Conservation (phyloP, 257 asterid genomes). For the Fraxinus excelsior region DNA sequence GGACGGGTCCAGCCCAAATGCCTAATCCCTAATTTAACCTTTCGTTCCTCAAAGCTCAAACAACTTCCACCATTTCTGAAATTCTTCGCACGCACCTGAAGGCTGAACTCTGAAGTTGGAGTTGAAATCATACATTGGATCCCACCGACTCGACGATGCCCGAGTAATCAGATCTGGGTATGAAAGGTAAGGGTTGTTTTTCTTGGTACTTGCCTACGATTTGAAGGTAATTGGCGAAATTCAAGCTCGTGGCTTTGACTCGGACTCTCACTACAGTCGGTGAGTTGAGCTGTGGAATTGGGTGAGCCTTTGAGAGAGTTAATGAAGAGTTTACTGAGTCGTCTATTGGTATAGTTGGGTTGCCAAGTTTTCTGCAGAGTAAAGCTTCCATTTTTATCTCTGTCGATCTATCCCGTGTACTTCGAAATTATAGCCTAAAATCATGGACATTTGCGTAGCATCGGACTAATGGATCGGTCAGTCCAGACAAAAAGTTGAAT, state of each 20-base stretch:
- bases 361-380: slow-evolving; percentile 72
- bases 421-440: no score
- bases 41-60: no score
- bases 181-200: slow-evolving; percentile 76
- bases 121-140: no score
- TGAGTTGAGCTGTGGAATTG: slow-evolving; percentile 65
- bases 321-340: slow-evolving; percentile 53
- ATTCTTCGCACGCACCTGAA: no score
- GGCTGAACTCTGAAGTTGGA: no score
- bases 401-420: not conserved
- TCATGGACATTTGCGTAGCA: no score
- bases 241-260: slow-evolving; percentile 86
- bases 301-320: slow-evolving; percentile 45
- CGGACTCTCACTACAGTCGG: slow-evolving; percentile 73
- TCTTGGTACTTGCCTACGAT: slow-evolving; percentile 88
- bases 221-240: slow-evolving; percentile 92
- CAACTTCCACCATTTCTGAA: no score
- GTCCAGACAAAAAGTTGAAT: no score
- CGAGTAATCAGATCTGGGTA: slow-evolving; percentile 93
- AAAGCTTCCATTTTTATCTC: slow-evolving; percentile 76
- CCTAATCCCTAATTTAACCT: no score
- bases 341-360: slow-evolving; percentile 67
- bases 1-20: no score
- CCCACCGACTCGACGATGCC: slow-evolving; percentile 81
- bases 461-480: no score